Conservation (phyloP, 352 stramenopile species). For the Phytopythium vexans region DNA sequence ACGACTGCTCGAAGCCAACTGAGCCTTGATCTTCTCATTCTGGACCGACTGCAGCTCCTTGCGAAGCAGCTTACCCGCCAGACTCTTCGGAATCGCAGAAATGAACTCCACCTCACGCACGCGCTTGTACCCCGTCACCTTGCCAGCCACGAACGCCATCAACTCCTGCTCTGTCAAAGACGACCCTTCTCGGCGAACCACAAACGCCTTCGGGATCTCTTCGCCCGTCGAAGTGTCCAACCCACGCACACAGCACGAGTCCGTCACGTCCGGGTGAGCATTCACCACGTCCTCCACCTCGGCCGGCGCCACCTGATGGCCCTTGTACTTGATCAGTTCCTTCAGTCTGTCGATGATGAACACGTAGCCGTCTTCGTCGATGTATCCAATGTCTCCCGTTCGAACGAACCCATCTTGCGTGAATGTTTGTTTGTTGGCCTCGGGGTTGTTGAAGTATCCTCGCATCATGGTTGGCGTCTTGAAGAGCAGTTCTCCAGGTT, state of each 20-base stretch:
- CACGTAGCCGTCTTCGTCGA: slow-evolving; percentile 88
- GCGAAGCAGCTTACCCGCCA: slow-evolving; percentile 89
- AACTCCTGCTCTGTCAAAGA: slow-evolving; percentile 57
- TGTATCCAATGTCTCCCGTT: slow-evolving; percentile 87
- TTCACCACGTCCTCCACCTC: slow-evolving; percentile 90
- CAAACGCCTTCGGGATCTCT: slow-evolving; percentile 82
- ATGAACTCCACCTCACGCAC: slow-evolving; percentile 86
- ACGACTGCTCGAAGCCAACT: no score
- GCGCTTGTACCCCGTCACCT: slow-evolving; percentile 83
- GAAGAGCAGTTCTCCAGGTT: slow-evolving; percentile 67
- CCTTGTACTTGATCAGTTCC: slow-evolving; percentile 94
- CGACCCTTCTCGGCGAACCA: slow-evolving; percentile 55
- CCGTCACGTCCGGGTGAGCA: slow-evolving; percentile 59
- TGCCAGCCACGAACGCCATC: slow-evolving; percentile 71
- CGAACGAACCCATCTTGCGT: slow-evolving; percentile 72
- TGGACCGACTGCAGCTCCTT: slow-evolving; percentile 55
- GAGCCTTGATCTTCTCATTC: slow-evolving; percentile 24
- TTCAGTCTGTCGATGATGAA: slow-evolving; percentile 91
- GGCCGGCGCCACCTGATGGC: slow-evolving; percentile 86
- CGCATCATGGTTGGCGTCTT: slow-evolving; percentile 33
- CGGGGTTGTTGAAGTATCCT: slow-evolving; percentile 60
- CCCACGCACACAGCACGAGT: slow-evolving; percentile 61
- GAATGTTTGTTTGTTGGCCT: slow-evolving; percentile 72
- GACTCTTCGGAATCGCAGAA: slow-evolving; percentile 85
- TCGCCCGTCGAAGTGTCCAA: slow-evolving; percentile 67